Conservation (phyloP, 306 rosid genomes). For the Fragaria iinumae region DNA sequence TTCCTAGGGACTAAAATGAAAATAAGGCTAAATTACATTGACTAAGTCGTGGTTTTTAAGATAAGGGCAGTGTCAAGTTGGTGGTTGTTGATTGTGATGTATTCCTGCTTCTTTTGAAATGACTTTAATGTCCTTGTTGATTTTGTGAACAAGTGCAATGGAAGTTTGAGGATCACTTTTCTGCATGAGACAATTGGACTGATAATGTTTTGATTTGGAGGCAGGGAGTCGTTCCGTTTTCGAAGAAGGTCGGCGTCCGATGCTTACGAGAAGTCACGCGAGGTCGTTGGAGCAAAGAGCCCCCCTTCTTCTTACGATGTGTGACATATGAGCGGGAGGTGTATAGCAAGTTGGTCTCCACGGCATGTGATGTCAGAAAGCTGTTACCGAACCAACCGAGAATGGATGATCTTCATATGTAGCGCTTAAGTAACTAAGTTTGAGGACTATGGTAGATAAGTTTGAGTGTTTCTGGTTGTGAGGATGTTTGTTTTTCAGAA, state of each 20-base stretch:
- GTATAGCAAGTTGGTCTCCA: neutral
- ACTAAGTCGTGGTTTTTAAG: neutral
- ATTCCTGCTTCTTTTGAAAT: constrained; percentile 9
- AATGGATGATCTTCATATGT: neutral
- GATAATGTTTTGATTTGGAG: constrained; percentile 35
- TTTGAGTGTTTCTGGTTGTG: neutral
- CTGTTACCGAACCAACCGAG: neutral
- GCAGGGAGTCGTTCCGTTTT: constrained; percentile 66
- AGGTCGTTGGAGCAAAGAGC: constrained; percentile 44
- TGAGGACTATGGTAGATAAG: neutral
- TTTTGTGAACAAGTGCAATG: neutral
- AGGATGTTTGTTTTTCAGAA: neutral
- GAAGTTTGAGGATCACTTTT: too few species aligned
- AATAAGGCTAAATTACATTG: neutral
- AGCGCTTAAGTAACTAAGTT: neutral
- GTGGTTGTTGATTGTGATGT: neutral
- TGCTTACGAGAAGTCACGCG: constrained; percentile 52
- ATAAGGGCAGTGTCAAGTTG: neutral
- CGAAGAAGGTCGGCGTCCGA: constrained; percentile 72
- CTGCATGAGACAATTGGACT: neutral
- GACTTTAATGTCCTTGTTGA: neutral
- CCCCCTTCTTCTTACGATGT: constrained; percentile 69
- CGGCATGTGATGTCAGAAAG: neutral
- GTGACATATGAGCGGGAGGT: constrained; percentile 35
- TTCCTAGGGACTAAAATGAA: neutral